These are phyloP conservation scores for Madurella fahalii DNA, from an alignment of 2,329 filamentous ascomycete species.

Conservation along the genomic window DNA sequence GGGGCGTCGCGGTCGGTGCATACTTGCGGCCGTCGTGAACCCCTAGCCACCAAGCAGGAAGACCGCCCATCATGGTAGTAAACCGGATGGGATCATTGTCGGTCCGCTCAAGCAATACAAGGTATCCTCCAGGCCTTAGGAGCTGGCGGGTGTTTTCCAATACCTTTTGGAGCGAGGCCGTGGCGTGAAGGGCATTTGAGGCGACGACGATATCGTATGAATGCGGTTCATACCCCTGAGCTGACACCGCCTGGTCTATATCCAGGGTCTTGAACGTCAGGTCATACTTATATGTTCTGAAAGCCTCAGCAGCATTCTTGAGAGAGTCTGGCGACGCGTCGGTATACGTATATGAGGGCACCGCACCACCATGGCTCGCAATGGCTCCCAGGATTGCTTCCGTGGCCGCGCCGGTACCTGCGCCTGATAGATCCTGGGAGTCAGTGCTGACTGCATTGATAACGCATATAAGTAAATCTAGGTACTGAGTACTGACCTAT, in stretches of 20 bases:
- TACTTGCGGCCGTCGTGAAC: slow-evolving; percentile 20
- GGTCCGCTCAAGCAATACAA: slow-evolving; percentile 27
- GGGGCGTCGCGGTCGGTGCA: slow-evolving; percentile 3
- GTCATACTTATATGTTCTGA: slow-evolving; percentile 25
- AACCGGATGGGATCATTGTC: slow-evolving; percentile 1
- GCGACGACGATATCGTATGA: slow-evolving; percentile 37
- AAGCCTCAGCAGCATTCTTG: slow-evolving; percentile 2
- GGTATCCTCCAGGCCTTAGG: slow-evolving; percentile 37
- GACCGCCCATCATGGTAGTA: slow-evolving; percentile 20
- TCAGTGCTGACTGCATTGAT: too few species aligned
- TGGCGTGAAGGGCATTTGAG: slow-evolving; percentile 36
- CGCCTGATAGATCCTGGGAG: neutral
- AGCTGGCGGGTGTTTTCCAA: slow-evolving; percentile 32
- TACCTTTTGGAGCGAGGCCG: slow-evolving; percentile 26
- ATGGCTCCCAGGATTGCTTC: slow-evolving; percentile 38
- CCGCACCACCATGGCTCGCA: slow-evolving; percentile 13
- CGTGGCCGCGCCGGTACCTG: slow-evolving; percentile 26
- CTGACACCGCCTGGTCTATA: slow-evolving; percentile 28
- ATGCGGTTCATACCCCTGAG: too few species aligned
- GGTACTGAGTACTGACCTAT: slow-evolving; percentile 23
- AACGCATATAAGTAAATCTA: too few species aligned
- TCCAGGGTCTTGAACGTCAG: slow-evolving; percentile 30
- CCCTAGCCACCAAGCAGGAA: slow-evolving; percentile 36
- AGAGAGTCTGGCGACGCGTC: slow-evolving; percentile 14
- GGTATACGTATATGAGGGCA: slow-evolving; percentile 19